Conservation (phyloP, 2,329 filamentous ascomycete genomes). For the Cephalotrichum gorgonifer region DNA sequence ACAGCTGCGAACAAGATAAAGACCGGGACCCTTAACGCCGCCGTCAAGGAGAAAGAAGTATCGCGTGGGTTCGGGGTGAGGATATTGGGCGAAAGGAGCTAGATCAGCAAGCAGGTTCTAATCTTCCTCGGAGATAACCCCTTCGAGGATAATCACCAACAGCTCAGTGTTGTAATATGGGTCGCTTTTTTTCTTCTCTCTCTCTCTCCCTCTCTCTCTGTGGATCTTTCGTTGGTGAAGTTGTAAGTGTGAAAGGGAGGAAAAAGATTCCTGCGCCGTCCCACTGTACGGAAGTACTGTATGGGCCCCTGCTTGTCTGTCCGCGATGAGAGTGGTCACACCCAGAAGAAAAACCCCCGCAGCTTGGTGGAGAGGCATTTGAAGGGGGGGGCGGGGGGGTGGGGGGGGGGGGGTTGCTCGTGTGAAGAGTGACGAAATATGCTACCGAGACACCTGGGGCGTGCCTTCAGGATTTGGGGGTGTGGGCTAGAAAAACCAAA, state of each 20-base stretch:
- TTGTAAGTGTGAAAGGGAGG: conserved; percentile 2
- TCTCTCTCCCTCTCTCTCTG: too few species aligned
- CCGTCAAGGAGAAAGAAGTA: background rate
- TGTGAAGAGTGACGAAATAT: background rate
- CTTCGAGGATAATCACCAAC: background rate
- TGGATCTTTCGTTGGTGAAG: background rate
- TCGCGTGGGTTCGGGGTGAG: background rate
- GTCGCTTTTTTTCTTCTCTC: conserved; percentile 1
- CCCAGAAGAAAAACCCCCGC: too few species aligned
- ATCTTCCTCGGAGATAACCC: background rate
- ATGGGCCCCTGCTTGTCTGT: background rate
- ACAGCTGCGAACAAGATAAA: background rate
- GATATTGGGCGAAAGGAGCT: background rate
- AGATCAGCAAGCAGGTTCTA: background rate
- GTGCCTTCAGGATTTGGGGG: background rate
- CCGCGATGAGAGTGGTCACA: too few species aligned
- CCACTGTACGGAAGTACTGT: conserved; percentile 6
- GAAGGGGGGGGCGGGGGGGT: background rate
- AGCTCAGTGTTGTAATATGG: background rate
- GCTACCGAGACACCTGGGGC: background rate
- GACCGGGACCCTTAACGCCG: background rate
- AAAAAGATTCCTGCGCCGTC: background rate
- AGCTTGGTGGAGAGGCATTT: background rate
- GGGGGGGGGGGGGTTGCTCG: background rate
- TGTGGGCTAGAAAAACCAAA: background rate